These are phyloP conservation scores for Lachancea lanzarotensis DNA, from an alignment of 805 yeast species.

Conservation along the genomic window DNA sequence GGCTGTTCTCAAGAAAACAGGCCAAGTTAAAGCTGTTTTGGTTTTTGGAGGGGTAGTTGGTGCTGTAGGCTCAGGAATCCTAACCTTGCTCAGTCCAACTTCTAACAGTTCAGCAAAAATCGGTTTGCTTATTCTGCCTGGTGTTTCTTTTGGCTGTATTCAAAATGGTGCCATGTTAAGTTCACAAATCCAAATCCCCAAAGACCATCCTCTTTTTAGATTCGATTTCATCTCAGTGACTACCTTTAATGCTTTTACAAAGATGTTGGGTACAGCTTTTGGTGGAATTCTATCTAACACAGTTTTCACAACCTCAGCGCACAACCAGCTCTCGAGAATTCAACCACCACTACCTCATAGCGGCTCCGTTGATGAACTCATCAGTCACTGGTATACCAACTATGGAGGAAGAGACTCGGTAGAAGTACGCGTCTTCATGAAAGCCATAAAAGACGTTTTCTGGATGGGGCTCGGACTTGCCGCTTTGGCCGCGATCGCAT, in stretches of 20 bases:
- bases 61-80: no score
- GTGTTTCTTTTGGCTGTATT: constrained; percentile 33
- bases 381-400: background rate
- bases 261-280: constrained; percentile 19
- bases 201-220: constrained; percentile 11
- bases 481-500: background rate
- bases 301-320: constrained; percentile 11
- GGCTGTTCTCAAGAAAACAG: constrained; percentile 29
- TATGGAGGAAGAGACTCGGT: background rate
- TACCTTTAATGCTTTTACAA: constrained; percentile 20
- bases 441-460: constrained; percentile 1
- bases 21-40: constrained; percentile 9
- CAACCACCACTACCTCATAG: no score
- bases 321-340: background rate
- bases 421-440: background rate
- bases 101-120: no score
- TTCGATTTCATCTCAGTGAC: constrained; percentile 20
- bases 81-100: no score
- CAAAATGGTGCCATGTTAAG: constrained; percentile 31
- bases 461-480: constrained; percentile 1
- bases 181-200: constrained; percentile 26
- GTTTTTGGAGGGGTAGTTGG: constrained; percentile 10
- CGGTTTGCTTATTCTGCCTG: constrained; percentile 29
- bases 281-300: constrained; percentile 23
- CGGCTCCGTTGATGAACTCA: no score